A percentile compares a stretch with the other conserved stretches of the same genome.
Conservation (phyloP, 2,329 filamentous ascomycete genomes). For the Botryotinia calthae region DNA sequence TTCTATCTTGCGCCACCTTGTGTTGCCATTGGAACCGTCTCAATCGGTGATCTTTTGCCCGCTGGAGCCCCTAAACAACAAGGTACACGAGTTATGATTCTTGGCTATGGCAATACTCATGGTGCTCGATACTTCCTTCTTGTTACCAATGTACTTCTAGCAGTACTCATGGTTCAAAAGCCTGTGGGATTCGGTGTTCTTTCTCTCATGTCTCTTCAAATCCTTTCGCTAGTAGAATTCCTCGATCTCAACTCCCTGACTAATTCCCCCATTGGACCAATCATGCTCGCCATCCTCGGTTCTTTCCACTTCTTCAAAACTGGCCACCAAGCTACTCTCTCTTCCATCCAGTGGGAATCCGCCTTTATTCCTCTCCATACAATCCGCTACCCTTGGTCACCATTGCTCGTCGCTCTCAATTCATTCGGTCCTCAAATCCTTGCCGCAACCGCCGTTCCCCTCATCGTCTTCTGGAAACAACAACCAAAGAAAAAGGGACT, state of each 20-base stretch:
- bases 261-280: conserved; percentile 72
- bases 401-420: conserved; percentile 77
- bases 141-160: conserved; percentile 72
- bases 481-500: conserved; percentile 60
- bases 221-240: conserved; percentile 72
- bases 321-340: conserved; percentile 85
- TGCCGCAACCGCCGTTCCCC: conserved; percentile 73
- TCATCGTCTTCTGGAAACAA: conserved; percentile 86
- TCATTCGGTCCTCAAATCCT: conserved; percentile 88
- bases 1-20: conserved; percentile 85
- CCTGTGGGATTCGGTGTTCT: conserved; percentile 90
- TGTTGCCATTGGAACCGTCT: conserved; percentile 63
- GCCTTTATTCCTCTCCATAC: conserved; percentile 85
- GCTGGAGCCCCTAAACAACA: conserved; percentile 36
- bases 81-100: conserved; percentile 65
- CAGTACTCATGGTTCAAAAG: conserved; percentile 79
- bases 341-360: conserved; percentile 91
- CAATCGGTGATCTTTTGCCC: conserved; percentile 25
- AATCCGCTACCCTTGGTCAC: conserved; percentile 86
- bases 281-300: conserved; percentile 82
- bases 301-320: conserved; percentile 98
- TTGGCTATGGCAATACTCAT: conserved; percentile 91
- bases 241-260: conserved; percentile 60
- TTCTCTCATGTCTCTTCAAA: conserved; percentile 80
- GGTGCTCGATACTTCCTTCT: conserved; percentile 87